A percentile compares a stretch with the other conserved stretches of the same genome.
Conservation (phyloP, 345 rosid species). For the Eucalyptus sp. region DNA sequence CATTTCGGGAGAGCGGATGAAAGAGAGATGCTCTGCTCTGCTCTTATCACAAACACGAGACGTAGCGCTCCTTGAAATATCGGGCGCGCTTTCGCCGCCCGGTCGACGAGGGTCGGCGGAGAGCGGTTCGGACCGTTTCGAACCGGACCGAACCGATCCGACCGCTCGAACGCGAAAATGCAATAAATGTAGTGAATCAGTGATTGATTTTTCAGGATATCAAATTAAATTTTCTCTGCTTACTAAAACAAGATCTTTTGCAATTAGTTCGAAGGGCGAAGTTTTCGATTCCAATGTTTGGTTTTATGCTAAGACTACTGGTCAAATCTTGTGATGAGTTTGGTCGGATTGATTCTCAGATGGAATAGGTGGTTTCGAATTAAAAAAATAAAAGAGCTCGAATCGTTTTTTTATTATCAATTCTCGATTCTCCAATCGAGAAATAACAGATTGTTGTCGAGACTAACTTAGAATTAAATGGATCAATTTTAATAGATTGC, state of each 20-base stretch:
- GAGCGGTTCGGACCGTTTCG: background rate
- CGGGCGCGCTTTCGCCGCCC: background rate
- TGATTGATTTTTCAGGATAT: background rate
- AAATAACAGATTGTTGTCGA: background rate
- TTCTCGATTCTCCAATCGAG: background rate
- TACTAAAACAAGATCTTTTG: background rate
- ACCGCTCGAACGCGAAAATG: background rate
- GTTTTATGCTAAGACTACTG: background rate
- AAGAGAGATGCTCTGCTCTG: background rate
- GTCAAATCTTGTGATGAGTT: background rate
- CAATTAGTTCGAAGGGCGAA: background rate
- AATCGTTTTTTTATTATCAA: background rate
- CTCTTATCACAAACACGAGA: background rate
- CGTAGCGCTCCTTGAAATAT: background rate
- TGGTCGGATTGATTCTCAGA: rapidly evolving
- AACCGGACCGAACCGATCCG: background rate
- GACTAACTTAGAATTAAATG: background rate
- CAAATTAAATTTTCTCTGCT: background rate
- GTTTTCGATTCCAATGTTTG: background rate
- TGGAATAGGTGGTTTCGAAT: background rate
- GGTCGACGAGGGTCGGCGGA: background rate
- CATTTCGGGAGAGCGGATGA: background rate
- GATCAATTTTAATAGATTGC: rapidly evolving
- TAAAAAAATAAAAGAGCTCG: background rate
- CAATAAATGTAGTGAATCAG: background rate